Base-by-base conservation (phyloP, 2,329 filamentous ascomycete genomes). In the Ceratocystis cacaofunesta region DNA sequence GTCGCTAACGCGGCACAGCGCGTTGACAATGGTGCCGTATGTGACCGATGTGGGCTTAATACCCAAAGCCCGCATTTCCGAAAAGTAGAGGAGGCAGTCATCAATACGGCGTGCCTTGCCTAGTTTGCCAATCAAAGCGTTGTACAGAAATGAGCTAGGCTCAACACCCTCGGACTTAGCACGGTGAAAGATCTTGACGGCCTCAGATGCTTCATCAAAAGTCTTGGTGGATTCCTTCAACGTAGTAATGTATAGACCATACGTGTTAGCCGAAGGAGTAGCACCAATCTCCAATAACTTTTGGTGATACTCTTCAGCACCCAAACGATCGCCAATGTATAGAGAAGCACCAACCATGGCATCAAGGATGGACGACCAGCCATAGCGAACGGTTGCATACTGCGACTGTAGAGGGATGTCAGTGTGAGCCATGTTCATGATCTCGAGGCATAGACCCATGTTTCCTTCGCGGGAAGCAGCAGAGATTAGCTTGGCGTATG, bases 181-280 rank as follows among this genome's bases (percentile, higher is more conserved):
- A 66, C 91, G 89, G 72, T 94, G 87, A 80, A 99, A 99, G 75
- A 99, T 96, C 78, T 95, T 95, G 73, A 97, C 88, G 65, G 94
- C 94, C 75, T 97, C 94, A 7, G 91, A 91, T 10, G 94, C 94
- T 75, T 99, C 94, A 72, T 99, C 94, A 70, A 96, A 97, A 0
- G 92, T 97, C 83, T 95, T 96, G 69, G 90, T 90, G 0, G 90
- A 95, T 73, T 96, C 92, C 79, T 97, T 96, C 68, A 99, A 80
- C 1, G 92, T 97, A n/a, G 95, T 97, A 76, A 99, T 99, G 81
- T 97, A 99, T 19, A 99, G 83, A 67, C 94, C 94, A 71, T 95
- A 99, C 0, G 94, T 99, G 79, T 99, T 99, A 55, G 94, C 94
- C 1, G 92, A 95, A 17, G 94, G 94, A 8, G 92, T 87, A 68